Percentiles rank a stretch among this genome's conserved stretches.
These are phyloP conservation scores for Lactarius vividus DNA, from an alignment of 768 basidiomycete genomes.

Conservation along the genomic window DNA sequence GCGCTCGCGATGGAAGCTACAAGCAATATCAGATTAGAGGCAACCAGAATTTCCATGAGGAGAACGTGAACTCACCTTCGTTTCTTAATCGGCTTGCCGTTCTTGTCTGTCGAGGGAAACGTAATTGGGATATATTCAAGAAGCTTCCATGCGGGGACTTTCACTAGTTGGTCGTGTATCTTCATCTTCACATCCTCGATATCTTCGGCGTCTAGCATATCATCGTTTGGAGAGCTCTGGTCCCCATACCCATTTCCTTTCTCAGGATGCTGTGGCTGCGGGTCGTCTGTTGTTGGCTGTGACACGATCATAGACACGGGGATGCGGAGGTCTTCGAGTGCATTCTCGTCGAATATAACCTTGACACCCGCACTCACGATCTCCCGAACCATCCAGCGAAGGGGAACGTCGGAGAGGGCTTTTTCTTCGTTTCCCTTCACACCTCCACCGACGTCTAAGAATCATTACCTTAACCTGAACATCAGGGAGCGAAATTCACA, in stretches of 20 bases:
- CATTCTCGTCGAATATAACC: conserved; percentile 1
- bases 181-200: neutral
- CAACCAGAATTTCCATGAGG: neutral
- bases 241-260: neutral
- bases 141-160: neutral
- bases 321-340: neutral
- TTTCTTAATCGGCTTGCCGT: neutral
- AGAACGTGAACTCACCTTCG: neutral
- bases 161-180: neutral
- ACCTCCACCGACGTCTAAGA: conserved; percentile 25
- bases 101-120: neutral
- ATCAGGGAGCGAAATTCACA: neutral
- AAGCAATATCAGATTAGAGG: neutral
- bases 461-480: neutral
- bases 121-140: neutral
- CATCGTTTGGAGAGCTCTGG: neutral
- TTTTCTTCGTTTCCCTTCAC: neutral
- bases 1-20: neutral
- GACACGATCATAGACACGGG: neutral
- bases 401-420: conserved; percentile 17
- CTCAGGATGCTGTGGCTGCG: neutral
- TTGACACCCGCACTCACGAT: neutral
- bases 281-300: neutral
- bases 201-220: neutral
- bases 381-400: conserved; percentile 26